Evolutionary conservation across 192 early-diverging fungal species (phyloP), one percentile per base, ranked within the genome.

Genomic region (Entophlyctis helioformis): DNA sequence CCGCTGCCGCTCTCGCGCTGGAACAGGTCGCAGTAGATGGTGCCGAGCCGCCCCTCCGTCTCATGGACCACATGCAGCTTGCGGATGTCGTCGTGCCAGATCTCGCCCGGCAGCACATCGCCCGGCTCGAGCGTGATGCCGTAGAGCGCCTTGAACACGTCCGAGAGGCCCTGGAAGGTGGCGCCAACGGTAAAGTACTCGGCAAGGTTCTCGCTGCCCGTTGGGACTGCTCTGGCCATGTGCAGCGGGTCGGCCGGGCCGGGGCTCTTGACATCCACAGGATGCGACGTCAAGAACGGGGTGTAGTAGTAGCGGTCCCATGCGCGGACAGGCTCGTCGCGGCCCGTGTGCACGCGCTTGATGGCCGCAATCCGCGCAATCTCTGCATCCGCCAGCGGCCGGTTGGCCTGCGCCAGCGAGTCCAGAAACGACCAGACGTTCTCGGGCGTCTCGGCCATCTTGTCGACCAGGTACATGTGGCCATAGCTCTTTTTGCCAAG

Each of bases 21-120:
- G 58, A 86, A 91, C 29, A 95, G 69, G 55, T 98, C 95, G 44
- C 90, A 93, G 54, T 98, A 98, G 8, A 98, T 85, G 1, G 83
- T 78, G 20, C 95, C 95, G 34, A 96, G 72, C 37, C 71, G 65
- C n/a, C 76, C 82, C 26, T 91, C 86, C n/a, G 56, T 50, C 50
- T 96, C 92, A 51, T 87, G 86, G 19, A 96, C 66, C 0, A 91
- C 91, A 46, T 92, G 76, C 7, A 98, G 57, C 57, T 90, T 91
- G 33, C 83, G 79, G 11, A 98, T 90, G 19, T 92, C 85, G 1
- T 74, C 60, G 55, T 93, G 84, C 95, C 95, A 98, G 1, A 77
- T 58, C 59, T 98, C 95, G 22, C 90, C 87, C 0, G 83, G 77
- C 13, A 16, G 10, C 8, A 69, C 45, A 7, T 80, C 67, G 21